phyloP scores from a whole-genome alignment of 2,329 filamentous ascomycete genomes.

The Fusarium luffae region DNA sequence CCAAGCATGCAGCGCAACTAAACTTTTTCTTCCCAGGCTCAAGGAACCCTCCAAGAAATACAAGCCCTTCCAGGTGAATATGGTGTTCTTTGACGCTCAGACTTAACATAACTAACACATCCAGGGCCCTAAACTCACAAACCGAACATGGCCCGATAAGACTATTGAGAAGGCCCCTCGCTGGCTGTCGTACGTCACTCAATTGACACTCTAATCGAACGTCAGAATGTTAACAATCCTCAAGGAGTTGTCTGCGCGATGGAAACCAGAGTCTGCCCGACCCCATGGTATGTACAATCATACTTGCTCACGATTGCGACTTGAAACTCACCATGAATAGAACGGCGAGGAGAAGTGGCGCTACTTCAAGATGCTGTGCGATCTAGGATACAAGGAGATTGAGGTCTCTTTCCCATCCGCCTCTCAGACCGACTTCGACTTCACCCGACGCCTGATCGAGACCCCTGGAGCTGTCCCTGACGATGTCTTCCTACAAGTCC shows the following conservation, averaged over 20 bases:
- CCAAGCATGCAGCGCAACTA: neutral
- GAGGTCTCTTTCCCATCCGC: constrained; percentile 96
- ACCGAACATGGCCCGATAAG: constrained; percentile 87
- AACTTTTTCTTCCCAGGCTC: constrained; percentile 62
- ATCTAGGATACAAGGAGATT: constrained; percentile 97
- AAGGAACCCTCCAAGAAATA: constrained; percentile 83
- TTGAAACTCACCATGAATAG: constrained; percentile 56
- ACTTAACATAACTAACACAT: neutral
- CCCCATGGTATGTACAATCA: constrained; percentile 76
- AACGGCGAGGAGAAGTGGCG: constrained; percentile 94
- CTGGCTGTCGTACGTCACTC: constrained; percentile 69
- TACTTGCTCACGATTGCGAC: neutral
- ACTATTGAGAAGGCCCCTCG: constrained; percentile 85
- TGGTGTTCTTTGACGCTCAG: constrained; percentile 46
- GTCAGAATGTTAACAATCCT: neutral
- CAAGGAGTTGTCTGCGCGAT: constrained; percentile 67
- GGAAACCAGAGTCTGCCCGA: constrained; percentile 94
- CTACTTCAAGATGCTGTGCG: constrained; percentile 94
- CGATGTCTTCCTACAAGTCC: constrained; percentile 91
- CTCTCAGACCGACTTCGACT: constrained; percentile 95
- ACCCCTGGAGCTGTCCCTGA: constrained; percentile 53
- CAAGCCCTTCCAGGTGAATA: constrained; percentile 63
- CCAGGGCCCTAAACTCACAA: constrained; percentile 63
- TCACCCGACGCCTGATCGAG: constrained; percentile 86
- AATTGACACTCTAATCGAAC: neutral